Percentiles rank a stretch among this genome's conserved stretches.
These are phyloP conservation scores for Plasmodium malariae DNA, from an alignment of 169 alveolate species.

Conservation along the genomic window DNA sequence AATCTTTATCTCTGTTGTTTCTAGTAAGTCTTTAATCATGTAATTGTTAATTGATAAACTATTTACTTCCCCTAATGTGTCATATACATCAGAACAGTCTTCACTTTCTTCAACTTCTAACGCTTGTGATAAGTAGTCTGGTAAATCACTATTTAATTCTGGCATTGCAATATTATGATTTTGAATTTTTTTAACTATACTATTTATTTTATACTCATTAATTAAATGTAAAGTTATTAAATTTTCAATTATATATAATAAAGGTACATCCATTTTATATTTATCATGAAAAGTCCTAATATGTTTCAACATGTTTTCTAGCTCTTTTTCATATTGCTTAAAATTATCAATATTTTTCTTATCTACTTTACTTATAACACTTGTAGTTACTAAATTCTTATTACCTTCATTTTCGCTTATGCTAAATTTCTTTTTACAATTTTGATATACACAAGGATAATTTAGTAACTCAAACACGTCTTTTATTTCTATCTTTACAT, in stretches of 20 bases:
- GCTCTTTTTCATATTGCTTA: slow-evolving; percentile 42
- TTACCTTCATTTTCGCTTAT: slow-evolving; percentile 56
- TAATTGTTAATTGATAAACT: slow-evolving; percentile 39
- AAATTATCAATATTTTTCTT: slow-evolving; percentile 67
- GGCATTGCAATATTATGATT: slow-evolving; percentile 74
- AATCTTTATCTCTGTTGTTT: slow-evolving; percentile 33
- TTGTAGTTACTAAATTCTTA: slow-evolving; percentile 18
- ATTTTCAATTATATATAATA: slow-evolving; percentile 48
- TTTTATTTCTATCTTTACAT: slow-evolving; percentile 74
- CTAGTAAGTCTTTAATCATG: slow-evolving; percentile 28
- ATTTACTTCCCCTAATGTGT: slow-evolving; percentile 39
- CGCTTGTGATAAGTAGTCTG: slow-evolving; percentile 37
- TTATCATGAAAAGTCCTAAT: slow-evolving; percentile 42
- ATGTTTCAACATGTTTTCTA: slow-evolving; percentile 46
- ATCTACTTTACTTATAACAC: slow-evolving; percentile 71
- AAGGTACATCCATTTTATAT: slow-evolving; percentile 71
- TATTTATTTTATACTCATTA: slow-evolving; percentile 70
- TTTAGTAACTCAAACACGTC: slow-evolving; percentile 73
- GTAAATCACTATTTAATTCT: slow-evolving; percentile 65
- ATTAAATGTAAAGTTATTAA: slow-evolving; percentile 58
- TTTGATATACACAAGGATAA: slow-evolving; percentile 77
- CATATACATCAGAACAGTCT: slow-evolving; percentile 2
- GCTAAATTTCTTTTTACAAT: slow-evolving; percentile 66
- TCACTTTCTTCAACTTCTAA: slow-evolving; percentile 58
- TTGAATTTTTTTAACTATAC: slow-evolving; percentile 60